phyloP scores from a whole-genome alignment of 345 rosid species.

The Salix viminalis region DNA sequence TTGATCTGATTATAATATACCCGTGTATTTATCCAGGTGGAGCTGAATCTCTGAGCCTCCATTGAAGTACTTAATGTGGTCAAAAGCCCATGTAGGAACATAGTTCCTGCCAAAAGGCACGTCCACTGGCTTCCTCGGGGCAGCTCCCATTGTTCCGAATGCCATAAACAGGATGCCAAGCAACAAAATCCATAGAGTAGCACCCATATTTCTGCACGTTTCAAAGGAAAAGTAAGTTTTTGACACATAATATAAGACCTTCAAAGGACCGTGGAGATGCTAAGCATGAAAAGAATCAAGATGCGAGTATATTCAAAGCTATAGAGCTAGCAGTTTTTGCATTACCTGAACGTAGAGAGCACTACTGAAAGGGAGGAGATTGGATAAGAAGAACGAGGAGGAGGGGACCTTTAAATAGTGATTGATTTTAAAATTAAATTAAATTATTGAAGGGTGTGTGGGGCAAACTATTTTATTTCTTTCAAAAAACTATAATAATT shows the following conservation, averaged over 20 bases:
- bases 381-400: neutral
- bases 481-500: neutral
- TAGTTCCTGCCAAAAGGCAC: slow-evolving; percentile 81
- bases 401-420: neutral
- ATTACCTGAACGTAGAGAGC: neutral
- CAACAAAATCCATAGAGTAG: slow-evolving; percentile 15
- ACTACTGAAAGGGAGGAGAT: neutral
- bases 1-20: slow-evolving; percentile 22
- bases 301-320: too few relatives aligned
- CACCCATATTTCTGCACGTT: neutral
- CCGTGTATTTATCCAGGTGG: slow-evolving; percentile 69
- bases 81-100: slow-evolving; percentile 82
- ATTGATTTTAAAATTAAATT: neutral
- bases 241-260: neutral
- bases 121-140: slow-evolving; percentile 51
- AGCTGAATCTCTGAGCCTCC: slow-evolving; percentile 76
- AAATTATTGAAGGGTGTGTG: neutral
- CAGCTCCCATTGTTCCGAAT: slow-evolving; percentile 45
- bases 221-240: neutral
- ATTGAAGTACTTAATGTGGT: slow-evolving; percentile 76
- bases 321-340: neutral
- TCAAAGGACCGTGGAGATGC: neutral
- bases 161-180: slow-evolving; percentile 40
- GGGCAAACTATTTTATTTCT: neutral
- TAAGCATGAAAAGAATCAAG: neutral